Base-by-base conservation (phyloP, 192 early-diverging fungal genomes). In the Umbelopsis sp. region DNA sequence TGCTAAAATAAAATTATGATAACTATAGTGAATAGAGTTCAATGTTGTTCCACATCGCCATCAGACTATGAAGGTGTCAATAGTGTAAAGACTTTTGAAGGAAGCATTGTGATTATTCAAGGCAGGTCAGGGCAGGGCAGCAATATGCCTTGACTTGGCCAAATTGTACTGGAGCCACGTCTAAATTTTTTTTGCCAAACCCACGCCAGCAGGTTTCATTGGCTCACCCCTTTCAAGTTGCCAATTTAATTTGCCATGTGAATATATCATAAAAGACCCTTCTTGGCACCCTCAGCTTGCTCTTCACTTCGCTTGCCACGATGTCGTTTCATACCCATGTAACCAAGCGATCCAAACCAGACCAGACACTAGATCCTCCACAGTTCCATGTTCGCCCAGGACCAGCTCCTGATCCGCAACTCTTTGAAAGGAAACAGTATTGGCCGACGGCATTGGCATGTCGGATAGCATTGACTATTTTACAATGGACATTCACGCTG, bases 321-420 rank as follows among this genome's bases (percentile, higher is more conserved):
- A 49, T 49, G 16, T 62, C 31, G 56, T 10, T 29, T 25, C 52
- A 54, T 11, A 31, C 29, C 31, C 26, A 14, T n/a, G 7, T 62
- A 14, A 29, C 24, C 26, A 62, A 62, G 56, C 56, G 56, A 34
- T 34, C 31, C 5, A 29, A 62, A 29, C 14, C 25, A 47, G 11
- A 21, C 12, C 29, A 36, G 31, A 32, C 14, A 20, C 6, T 32
- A 34, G 47, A 62, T 5, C 56, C 56, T 34, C 56, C 56, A 34
- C 25, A 62, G 31, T 62, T 62, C 34, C 56, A 62, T 36, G 56
- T 62, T 29, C 56, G 56, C 8, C 26, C 56, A 11, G 56, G 56
- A 12, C 56, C 56, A 34, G 31, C 29, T 2, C 56, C 56, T 34
- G 20, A 62, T 36, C 56, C 17, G 17, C 16, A 0, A 0, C 29